Percentiles rank a stretch among this genome's conserved stretches.
Conservation (phyloP, 257 asterid species). For the Fraxinus excelsior region DNA sequence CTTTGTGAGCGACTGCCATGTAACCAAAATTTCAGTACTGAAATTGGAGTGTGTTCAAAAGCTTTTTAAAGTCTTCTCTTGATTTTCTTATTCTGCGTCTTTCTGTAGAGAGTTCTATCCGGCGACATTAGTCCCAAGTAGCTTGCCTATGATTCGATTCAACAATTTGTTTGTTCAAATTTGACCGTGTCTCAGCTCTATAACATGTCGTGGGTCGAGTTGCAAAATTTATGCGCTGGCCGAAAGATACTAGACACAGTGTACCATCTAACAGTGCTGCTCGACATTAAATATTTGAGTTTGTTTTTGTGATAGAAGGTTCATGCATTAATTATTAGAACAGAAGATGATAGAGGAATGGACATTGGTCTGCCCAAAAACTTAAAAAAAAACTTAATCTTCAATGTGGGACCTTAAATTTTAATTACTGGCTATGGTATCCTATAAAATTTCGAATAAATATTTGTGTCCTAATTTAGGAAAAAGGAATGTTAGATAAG, state of each 20-base stretch:
- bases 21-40: too few relatives aligned
- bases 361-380: conserved; percentile 12
- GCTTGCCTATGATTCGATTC: too few relatives aligned
- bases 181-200: too few relatives aligned
- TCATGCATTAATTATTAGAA: conserved; percentile 29
- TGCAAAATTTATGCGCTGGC: too few relatives aligned
- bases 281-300: conserved; percentile 27
- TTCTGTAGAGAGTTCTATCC: not conserved
- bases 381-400: conserved; percentile 7
- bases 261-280: not conserved
- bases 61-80: too few relatives aligned
- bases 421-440: too few relatives aligned
- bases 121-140: not conserved
- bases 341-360: conserved; percentile 10
- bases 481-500: conserved; percentile 36
- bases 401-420: conserved; percentile 5
- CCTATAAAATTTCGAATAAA: not conserved
- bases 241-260: not conserved
- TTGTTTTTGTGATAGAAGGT: conserved; percentile 38
- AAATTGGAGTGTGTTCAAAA: too few relatives aligned
- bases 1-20: too few relatives aligned
- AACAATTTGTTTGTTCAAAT: too few relatives aligned
- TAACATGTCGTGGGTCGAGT: too few relatives aligned
- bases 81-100: too few relatives aligned
- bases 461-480: conserved; percentile 24